phyloP scores from a whole-genome alignment of 352 stramenopile species.

The Pythium apleroticum region DNA sequence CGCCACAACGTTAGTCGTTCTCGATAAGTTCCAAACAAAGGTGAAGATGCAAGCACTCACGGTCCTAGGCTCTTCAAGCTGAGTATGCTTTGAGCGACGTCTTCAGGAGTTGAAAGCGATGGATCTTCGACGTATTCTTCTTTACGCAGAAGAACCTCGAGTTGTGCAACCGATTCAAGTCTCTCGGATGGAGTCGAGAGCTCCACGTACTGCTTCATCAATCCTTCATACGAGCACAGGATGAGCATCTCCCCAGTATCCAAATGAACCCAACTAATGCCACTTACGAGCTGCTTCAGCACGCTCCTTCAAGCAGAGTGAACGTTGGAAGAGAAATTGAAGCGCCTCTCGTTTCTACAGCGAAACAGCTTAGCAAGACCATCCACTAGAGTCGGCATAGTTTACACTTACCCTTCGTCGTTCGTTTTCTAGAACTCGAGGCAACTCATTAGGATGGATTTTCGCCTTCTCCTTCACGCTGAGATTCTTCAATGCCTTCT shows the following conservation, averaged over 20 bases:
- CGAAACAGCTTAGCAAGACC: neutral
- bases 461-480: constrained; percentile 33
- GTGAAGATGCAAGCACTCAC: constrained; percentile 6
- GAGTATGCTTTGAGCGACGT: constrained; percentile 21
- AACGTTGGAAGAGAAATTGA: constrained; percentile 46
- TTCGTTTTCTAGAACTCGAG: constrained; percentile 38
- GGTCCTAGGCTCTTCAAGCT: constrained; percentile 18
- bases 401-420: constrained; percentile 36
- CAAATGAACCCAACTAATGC: neutral
- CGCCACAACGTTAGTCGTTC: neutral
- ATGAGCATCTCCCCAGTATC: neutral
- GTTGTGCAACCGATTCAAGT: constrained; percentile 1
- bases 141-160: constrained; percentile 21
- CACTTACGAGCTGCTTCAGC: constrained; percentile 38
- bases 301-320: constrained; percentile 36
- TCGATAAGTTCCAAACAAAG: neutral
- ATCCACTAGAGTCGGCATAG: neutral
- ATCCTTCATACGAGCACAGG: neutral
- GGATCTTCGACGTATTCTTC: constrained; percentile 25
- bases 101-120: constrained; percentile 17
- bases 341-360: constrained; percentile 43
- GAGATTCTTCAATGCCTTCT: constrained; percentile 40
- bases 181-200: constrained; percentile 16
- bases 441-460: constrained; percentile 33
- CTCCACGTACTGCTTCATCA: constrained; percentile 20